Percentiles rank a stretch among this genome's conserved stretches.
Evolutionary conservation across 345 rosid species (phyloP).

Genomic region (Syzygium grande): DNA sequence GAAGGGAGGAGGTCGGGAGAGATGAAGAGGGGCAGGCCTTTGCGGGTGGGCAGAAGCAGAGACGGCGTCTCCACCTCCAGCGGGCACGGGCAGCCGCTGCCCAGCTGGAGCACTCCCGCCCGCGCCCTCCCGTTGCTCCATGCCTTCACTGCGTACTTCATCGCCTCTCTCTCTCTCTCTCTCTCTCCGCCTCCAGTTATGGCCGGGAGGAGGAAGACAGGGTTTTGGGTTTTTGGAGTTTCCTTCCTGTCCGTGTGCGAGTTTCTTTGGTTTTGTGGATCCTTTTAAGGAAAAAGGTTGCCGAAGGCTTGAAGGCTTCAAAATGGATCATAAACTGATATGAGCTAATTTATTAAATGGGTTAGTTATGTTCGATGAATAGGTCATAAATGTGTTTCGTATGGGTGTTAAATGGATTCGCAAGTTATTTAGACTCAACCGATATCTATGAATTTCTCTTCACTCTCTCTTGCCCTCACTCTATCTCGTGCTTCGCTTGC

Average conservation of each 20-base stretch:
- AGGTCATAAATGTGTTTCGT: too few species aligned
- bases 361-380: too few species aligned
- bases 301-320: not conserved
- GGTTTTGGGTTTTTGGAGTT: not conserved
- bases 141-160: slow-evolving; percentile 51
- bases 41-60: slow-evolving; percentile 63
- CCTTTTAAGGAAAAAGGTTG: not conserved
- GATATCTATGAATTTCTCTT: too few species aligned
- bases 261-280: not conserved
- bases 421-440: too few species aligned
- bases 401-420: too few species aligned
- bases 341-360: too few species aligned
- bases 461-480: too few species aligned
- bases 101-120: slow-evolving; percentile 39
- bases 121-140: slow-evolving; percentile 46
- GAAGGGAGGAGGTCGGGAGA: slow-evolving; percentile 68
- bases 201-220: not conserved
- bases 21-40: slow-evolving; percentile 55
- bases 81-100: slow-evolving; percentile 4
- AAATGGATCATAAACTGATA: too few species aligned
- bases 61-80: slow-evolving; percentile 50
- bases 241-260: not conserved
- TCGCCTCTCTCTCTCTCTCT: not conserved
- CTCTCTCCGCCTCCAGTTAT: not conserved
- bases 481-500: too few species aligned